phyloP scores from a whole-genome alignment of 371 early-diverging fungal genomes.

The Mortierella sp. region DNA sequence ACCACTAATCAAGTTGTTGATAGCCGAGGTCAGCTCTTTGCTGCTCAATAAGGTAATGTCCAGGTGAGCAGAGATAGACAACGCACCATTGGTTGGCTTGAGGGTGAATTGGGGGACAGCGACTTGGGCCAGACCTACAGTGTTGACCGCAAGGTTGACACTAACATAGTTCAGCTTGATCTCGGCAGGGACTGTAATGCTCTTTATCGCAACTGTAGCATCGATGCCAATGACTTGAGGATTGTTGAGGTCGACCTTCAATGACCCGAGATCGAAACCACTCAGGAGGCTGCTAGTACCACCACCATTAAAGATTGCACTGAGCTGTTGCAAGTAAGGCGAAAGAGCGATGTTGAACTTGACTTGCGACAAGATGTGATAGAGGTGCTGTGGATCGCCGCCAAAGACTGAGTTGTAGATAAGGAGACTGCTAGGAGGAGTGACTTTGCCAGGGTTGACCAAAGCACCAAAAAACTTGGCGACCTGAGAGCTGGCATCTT shows the following conservation, averaged over 20 bases:
- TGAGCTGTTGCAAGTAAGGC: slow-evolving; percentile 37
- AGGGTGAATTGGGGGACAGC: slow-evolving; percentile 40
- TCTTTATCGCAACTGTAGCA: slow-evolving; percentile 36
- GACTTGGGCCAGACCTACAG: slow-evolving; percentile 42
- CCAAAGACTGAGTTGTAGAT: slow-evolving; percentile 54
- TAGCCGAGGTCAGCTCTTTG: slow-evolving; percentile 23
- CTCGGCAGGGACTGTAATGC: slow-evolving; percentile 44
- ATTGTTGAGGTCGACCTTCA: slow-evolving; percentile 40
- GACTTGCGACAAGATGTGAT: slow-evolving; percentile 46
- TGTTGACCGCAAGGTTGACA: slow-evolving; percentile 37
- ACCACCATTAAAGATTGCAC: slow-evolving; percentile 28
- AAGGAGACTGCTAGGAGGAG: slow-evolving; percentile 41
- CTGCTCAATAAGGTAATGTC: slow-evolving; percentile 32
- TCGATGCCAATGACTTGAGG: slow-evolving; percentile 56
- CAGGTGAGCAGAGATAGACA: slow-evolving; percentile 41
- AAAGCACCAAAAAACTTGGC: slow-evolving; percentile 38
- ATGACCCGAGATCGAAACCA: slow-evolving; percentile 36
- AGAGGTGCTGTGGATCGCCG: slow-evolving; percentile 47
- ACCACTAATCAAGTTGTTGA: slow-evolving; percentile 30
- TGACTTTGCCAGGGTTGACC: slow-evolving; percentile 43
- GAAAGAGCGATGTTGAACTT: slow-evolving; percentile 43
- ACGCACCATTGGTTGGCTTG: slow-evolving; percentile 24
- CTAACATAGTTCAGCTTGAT: slow-evolving; percentile 56
- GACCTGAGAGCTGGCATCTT: slow-evolving; percentile 27
- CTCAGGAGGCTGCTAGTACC: slow-evolving; percentile 21